phyloP scores from a whole-genome alignment of 129 eudicot species.

The Helianthus tuberosus region DNA sequence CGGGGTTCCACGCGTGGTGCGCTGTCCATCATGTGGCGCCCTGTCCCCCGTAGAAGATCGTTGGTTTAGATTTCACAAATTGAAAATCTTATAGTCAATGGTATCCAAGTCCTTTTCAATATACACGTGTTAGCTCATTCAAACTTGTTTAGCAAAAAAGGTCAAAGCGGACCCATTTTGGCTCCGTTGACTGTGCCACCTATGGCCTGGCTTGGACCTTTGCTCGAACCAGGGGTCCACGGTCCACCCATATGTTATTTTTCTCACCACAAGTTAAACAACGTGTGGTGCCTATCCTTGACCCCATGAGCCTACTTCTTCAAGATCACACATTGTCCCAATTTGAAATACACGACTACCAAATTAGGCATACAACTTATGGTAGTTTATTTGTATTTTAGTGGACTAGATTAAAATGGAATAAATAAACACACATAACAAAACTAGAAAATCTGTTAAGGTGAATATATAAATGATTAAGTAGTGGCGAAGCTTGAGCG shows the following conservation, averaged over 20 bases:
- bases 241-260: too few species aligned
- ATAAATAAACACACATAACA: not conserved
- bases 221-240: not conserved
- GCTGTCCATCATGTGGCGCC: too few species aligned
- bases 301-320: slow-evolving; percentile 23
- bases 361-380: slow-evolving; percentile 21
- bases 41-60: too few species aligned
- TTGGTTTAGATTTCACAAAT: too few species aligned
- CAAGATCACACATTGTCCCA: slow-evolving; percentile 29
- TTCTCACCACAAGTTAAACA: not conserved
- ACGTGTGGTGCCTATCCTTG: slow-evolving; percentile 3
- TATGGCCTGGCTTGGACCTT: not conserved
- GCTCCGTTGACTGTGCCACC: too few species aligned
- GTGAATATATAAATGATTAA: not conserved
- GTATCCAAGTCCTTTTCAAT: too few species aligned
- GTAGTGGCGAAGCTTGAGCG: too few species aligned
- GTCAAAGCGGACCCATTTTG: too few species aligned
- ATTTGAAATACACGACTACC: slow-evolving; percentile 4
- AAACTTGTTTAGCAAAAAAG: too few species aligned
- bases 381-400: slow-evolving; percentile 3
- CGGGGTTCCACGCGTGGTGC: too few species aligned
- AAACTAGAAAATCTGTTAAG: not conserved
- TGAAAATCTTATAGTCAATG: too few species aligned
- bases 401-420: slow-evolving; percentile 2
- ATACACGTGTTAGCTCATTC: too few species aligned